These are phyloP conservation scores for Pseudocercospora musae DNA, from an alignment of 2,329 filamentous ascomycete genomes.

Conservation along the genomic window DNA sequence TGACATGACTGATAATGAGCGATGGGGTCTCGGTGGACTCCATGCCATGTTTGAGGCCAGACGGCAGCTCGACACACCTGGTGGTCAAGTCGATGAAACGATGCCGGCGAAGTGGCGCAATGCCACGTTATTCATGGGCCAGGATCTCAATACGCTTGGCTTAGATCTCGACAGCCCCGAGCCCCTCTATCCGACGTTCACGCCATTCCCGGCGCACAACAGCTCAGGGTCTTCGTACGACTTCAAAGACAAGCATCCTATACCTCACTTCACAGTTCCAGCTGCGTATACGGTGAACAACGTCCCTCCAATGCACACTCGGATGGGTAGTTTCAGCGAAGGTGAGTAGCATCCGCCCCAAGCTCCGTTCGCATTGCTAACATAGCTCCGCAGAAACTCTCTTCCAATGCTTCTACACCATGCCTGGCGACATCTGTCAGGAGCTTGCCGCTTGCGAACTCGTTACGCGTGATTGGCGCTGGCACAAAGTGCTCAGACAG, in stretches of 20 bases:
- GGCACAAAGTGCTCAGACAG: slow-evolving; percentile 52
- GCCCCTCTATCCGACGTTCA: slow-evolving; percentile 62
- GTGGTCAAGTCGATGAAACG: slow-evolving; percentile 30
- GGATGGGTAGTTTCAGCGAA: slow-evolving; percentile 36
- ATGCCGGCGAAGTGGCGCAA: slow-evolving; percentile 29
- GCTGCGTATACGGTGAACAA: slow-evolving; percentile 64
- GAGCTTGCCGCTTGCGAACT: slow-evolving; percentile 64
- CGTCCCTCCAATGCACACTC: slow-evolving; percentile 55
- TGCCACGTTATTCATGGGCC: slow-evolving; percentile 53
- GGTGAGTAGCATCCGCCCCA: slow-evolving; percentile 20
- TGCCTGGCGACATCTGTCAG: slow-evolving; percentile 63
- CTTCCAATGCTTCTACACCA: slow-evolving; percentile 68
- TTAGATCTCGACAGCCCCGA: slow-evolving; percentile 55
- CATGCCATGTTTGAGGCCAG: slow-evolving; percentile 46
- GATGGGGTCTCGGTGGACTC: slow-evolving; percentile 59
- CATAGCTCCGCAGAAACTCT: slow-evolving; percentile 57
- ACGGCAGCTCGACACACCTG: slow-evolving; percentile 22
- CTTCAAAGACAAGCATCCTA: slow-evolving; percentile 46
- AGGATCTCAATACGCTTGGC: slow-evolving; percentile 62
- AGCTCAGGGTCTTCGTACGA: slow-evolving; percentile 39
- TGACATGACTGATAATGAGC: slow-evolving; percentile 60
- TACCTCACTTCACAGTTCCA: slow-evolving; percentile 62
- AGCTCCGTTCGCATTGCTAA: slow-evolving; percentile 8
- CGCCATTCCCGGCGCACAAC: slow-evolving; percentile 55
- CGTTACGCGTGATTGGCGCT: slow-evolving; percentile 52